Percentiles rank a stretch among this genome's conserved stretches.
Conservation (phyloP, 208 protist genomes). For the Leishmania gerbilli region DNA sequence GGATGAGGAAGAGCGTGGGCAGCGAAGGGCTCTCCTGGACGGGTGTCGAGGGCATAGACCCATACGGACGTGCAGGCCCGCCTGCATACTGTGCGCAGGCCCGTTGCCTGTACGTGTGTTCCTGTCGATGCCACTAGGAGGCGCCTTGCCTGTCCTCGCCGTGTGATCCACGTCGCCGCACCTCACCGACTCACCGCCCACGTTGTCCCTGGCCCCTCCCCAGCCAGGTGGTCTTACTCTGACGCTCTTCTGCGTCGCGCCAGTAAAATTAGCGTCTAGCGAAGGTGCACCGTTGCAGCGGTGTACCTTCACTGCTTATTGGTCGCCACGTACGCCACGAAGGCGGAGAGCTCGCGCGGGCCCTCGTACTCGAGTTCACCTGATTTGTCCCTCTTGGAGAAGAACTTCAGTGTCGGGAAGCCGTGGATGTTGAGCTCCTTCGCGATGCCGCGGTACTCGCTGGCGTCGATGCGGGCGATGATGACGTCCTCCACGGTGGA, state of each 20-base stretch:
- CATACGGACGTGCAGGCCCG: no score
- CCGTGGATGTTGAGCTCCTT: slow-evolving; percentile 56
- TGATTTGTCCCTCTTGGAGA: slow-evolving; percentile 80
- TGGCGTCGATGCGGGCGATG: slow-evolving; percentile 83
- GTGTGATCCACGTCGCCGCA: background rate
- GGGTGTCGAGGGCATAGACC: background rate
- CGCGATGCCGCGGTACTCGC: slow-evolving; percentile 47
- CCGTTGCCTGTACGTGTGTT: background rate
- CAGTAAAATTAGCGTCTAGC: no score
- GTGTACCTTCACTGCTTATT: background rate
- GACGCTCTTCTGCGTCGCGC: background rate
- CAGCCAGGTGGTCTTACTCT: background rate
- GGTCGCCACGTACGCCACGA: slow-evolving; percentile 56
- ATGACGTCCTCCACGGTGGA: slow-evolving; percentile 46
- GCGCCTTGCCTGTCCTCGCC: background rate
- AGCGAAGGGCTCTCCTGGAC: background rate
- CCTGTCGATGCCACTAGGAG: background rate
- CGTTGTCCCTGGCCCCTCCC: background rate
- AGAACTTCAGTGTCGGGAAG: slow-evolving; percentile 91
- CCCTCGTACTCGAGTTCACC: slow-evolving; percentile 63
- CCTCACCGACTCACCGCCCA: background rate
- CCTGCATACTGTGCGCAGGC: no score
- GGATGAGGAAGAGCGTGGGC: no score
- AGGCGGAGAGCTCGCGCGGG: slow-evolving; percentile 43
- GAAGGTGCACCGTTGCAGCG: no score